Evolutionary conservation across 208 protist species (phyloP), one percentile per base, ranked within the genome.

Genomic region (Porcisia hertigi): DNA sequence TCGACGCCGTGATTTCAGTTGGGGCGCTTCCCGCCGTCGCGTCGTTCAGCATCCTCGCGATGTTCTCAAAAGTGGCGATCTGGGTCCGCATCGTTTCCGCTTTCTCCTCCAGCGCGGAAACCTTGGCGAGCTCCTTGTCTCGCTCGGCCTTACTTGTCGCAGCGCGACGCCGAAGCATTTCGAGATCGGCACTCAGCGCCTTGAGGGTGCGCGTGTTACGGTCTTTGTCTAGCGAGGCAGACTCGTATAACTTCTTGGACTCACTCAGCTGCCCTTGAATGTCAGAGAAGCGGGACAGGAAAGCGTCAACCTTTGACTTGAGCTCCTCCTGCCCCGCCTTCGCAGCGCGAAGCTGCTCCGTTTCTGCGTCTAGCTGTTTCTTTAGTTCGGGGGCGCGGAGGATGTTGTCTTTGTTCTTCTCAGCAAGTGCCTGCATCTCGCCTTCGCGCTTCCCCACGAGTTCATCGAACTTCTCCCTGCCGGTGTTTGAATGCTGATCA

Each of bases 201-300:
- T 81, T 81, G 64, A 95, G 79, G 30, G 71, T 71, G 9, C 87
- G 87, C 60, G 83, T 59, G 55, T 77, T 79, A 55, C 87, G 80
- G 45, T 93, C 86, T 67, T 83, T 86, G 23, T 89, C 88, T 14
- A 64, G 53, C 72, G 82, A 85, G 23, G 88, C 86, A 36, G 77
- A 72, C 74, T 95, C 85, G 73, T 93, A 93, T 23, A 83, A 71
- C 64, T 79, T 82, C 62, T 87, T 88, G 2, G 91, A 78, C 43
- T 83, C 83, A 41, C 84, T 67, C 41, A 95, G 82, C 57, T 86
- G 81, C 20, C 77, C 63, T 69, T 95, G 83, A 66, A 95, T 77
- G 16, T 80, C 82, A 11, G 77, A 55, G 14, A 93, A 84, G 53
- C 86, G 85, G 7, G 63, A 69, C 0, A 89, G 59, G 59, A 87